Conservation (phyloP, 179 eudicot genomes). For the Actinidia chinensis region DNA sequence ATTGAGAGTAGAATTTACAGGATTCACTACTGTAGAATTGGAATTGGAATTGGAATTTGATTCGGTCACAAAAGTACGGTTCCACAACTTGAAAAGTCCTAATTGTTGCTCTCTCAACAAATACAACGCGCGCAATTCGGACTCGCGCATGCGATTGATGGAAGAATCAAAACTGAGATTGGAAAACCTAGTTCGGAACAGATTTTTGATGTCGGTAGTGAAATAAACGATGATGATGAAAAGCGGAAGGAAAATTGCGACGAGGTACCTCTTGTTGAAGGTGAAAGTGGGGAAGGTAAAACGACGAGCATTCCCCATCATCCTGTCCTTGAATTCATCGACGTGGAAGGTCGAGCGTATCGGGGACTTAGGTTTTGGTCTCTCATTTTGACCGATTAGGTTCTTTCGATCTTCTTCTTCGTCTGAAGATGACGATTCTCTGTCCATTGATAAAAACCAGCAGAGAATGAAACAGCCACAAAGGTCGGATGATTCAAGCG, state of each 20-base stretch:
- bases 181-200: conserved; percentile 37
- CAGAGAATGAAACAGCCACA: background rate
- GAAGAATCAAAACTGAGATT: conserved; percentile 26
- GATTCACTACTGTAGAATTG: conserved; percentile 22
- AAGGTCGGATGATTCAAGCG: background rate
- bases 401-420: conserved; percentile 54
- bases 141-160: conserved; percentile 59
- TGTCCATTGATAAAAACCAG: conserved; percentile 26
- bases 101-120: conserved; percentile 64
- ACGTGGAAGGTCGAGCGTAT: conserved; percentile 42
- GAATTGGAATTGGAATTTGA: conserved; percentile 22
- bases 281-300: conserved; percentile 24
- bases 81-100: conserved; percentile 57
- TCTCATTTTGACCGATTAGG: conserved; percentile 41
- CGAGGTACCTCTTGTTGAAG: conserved; percentile 52
- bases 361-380: conserved; percentile 23
- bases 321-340: conserved; percentile 18
- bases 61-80: conserved; percentile 16
- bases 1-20: conserved; percentile 24
- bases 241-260: conserved; percentile 52
- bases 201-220: conserved; percentile 42
- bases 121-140: conserved; percentile 60
- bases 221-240: conserved; percentile 51
- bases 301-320: conserved; percentile 3
- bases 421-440: conserved; percentile 39